Evolutionary conservation across 768 basidiomycete species (phyloP).

Genomic region (Cystobasidium ongulense): DNA sequence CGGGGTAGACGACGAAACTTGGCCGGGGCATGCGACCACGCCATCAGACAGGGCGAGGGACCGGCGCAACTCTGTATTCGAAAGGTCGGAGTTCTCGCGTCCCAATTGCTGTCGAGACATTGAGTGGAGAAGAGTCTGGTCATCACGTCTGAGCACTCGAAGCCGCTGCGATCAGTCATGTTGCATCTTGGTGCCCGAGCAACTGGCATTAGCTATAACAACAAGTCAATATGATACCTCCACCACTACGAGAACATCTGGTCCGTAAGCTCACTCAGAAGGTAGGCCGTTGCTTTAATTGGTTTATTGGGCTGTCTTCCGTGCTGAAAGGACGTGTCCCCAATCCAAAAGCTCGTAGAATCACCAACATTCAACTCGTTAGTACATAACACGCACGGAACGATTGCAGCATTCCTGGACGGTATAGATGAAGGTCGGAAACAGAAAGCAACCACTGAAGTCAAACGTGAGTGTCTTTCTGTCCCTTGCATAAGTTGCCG

Average conservation of each 20-base stretch:
- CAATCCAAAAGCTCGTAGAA: conserved; percentile 7
- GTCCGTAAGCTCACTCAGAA: conserved; percentile 14
- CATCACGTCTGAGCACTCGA: no score
- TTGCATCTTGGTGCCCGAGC: not conserved
- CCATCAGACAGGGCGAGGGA: no score
- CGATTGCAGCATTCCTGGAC: conserved; percentile 10
- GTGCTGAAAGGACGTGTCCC: not conserved
- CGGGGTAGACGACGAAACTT: no score
- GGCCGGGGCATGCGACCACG: no score
- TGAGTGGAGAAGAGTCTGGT: no score
- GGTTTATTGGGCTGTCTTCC: not conserved
- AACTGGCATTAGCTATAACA: not conserved
- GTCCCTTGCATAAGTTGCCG: not conserved
- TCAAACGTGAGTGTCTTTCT: not conserved
- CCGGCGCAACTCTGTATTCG: no score
- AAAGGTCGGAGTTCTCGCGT: no score
- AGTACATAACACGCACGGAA: not conserved
- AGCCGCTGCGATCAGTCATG: no score
- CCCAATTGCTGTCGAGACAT: no score
- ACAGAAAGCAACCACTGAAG: not conserved
- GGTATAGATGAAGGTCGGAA: conserved; percentile 15
- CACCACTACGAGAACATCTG: conserved; percentile 17
- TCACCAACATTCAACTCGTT: conserved; percentile 20
- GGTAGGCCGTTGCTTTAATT: not conserved
- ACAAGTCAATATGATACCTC: conserved; percentile 22